Evolutionary conservation across 805 yeast species (phyloP), one percentile per base, ranked within the genome.

Genomic region (Myxozyma melibiosi): DNA sequence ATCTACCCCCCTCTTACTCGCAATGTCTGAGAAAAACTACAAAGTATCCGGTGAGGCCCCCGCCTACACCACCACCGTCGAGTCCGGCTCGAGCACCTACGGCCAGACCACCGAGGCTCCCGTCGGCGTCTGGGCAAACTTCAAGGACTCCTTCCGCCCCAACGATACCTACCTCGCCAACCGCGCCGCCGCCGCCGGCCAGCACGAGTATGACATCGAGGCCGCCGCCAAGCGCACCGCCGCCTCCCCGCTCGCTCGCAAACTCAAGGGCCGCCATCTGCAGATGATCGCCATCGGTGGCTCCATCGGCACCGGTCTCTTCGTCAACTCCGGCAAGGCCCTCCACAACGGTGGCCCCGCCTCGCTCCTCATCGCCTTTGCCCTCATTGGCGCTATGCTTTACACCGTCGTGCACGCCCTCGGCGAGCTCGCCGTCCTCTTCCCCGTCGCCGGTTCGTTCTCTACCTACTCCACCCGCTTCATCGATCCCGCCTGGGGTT

Each of bases 211-310:
- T 57, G 63, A 62, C 51, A 25, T 58, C 31, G 64, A 60, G 53
- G 53, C 59, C 42, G 65, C 53, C 9, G 59, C 59, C 27, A 53
- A 46, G 51, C 57, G 57, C 39, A 57, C 58, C 2, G 83, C 86
- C 25, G 74, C 76, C 56, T 74, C 88, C 3, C 90, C 88, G 1
- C 74, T 86, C 58, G 74, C 80, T 33, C 70, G 83, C 56, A 46
- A 57, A n/a, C 67, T 73, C 43, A 72, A 71, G 57, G 67, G 66
- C n/a, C 68, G 76, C 14, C 76, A 73, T 60, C 53, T 73, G 49
- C 73, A 70, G 52, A 82, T 87, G 83, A 85, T 88, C 66, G 90
- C 95, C 38, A 77, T 89, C 53, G 94, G 94, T 56, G 90, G 94
- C 53, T 85, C 92, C 50, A 85, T 88, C 58, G 96, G 96, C 67